Evolutionary conservation across 257 asterid genomes (phyloP).

Genomic region (Leonotis leonurus): DNA sequence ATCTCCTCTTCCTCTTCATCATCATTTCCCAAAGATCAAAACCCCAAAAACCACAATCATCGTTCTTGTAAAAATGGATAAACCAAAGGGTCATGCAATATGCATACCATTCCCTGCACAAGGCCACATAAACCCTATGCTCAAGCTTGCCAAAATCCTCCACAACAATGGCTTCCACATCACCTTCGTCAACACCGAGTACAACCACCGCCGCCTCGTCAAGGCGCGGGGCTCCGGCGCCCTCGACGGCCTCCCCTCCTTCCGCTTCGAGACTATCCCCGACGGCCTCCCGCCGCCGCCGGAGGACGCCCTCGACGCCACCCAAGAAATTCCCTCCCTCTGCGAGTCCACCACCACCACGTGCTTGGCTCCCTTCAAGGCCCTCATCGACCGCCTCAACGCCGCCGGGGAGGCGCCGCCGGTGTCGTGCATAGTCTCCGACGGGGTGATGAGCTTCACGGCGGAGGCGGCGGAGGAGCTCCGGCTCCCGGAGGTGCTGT

Average conservation of each 20-base stretch:
- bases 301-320: conserved; percentile 23
- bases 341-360: conserved; percentile 20
- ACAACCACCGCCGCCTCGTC: conserved; percentile 38
- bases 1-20: no score
- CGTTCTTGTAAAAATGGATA: no score
- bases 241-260: conserved; percentile 25
- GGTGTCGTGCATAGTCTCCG: conserved; percentile 48
- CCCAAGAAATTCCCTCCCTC: conserved; percentile 36
- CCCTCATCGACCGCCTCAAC: conserved; percentile 32
- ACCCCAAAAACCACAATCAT: no score
- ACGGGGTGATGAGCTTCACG: conserved; percentile 43
- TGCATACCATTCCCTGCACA: conserved; percentile 50
- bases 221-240: conserved; percentile 27
- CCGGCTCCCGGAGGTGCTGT: conserved; percentile 40
- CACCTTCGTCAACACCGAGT: conserved; percentile 48
- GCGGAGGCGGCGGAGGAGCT: conserved; percentile 41
- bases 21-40: no score
- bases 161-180: conserved; percentile 37
- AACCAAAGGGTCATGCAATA: conserved; percentile 48
- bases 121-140: conserved; percentile 56
- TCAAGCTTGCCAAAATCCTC: conserved; percentile 45
- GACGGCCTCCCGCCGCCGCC: conserved; percentile 53
- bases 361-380: conserved; percentile 30
- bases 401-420: conserved; percentile 24
- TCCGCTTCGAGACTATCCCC: conserved; percentile 41